Percentiles rank a stretch among this genome's conserved stretches.
These are phyloP conservation scores for Viola pubescens DNA, from an alignment of 441 rosid genomes.

Conservation along the genomic window DNA sequence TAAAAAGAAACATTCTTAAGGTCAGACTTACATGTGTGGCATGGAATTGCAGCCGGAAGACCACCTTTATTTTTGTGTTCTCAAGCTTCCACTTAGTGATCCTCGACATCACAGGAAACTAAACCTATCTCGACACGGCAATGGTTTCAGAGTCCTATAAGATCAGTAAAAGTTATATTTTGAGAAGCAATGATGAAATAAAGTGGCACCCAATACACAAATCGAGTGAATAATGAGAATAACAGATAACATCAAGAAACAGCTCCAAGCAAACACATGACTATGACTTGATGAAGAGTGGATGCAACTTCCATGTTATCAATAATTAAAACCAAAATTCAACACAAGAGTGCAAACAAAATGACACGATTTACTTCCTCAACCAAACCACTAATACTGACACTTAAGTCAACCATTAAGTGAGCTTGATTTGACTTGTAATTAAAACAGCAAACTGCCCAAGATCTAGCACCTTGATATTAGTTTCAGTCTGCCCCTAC, in stretches of 20 bases:
- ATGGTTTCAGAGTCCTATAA: constrained; percentile 12
- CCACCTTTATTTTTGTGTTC: constrained; percentile 96
- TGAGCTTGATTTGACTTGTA: constrained; percentile 15
- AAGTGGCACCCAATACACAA: background rate
- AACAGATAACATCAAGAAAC: no score
- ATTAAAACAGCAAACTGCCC: background rate
- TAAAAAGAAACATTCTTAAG: background rate
- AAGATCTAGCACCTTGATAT: constrained; percentile 11
- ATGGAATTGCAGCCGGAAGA: constrained; percentile 92
- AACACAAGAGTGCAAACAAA: no score
- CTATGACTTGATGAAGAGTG: no score
- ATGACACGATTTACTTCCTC: no score
- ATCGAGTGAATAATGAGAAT: no score
- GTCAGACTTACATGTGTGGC: constrained; percentile 85
- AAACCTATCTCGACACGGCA: constrained; percentile 35
- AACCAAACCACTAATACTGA: no score
- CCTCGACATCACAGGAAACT: constrained; percentile 67
- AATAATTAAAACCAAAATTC: no score
- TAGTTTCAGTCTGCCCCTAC: background rate
- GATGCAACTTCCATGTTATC: no score
- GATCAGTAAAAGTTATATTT: constrained; percentile 3
- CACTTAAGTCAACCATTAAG: background rate
- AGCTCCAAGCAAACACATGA: no score
- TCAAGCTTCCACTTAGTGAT: constrained; percentile 83
- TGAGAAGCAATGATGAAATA: constrained; percentile 2